Base-by-base conservation (phyloP, 2,329 filamentous ascomycete species). In the Penicillium italicum region DNA sequence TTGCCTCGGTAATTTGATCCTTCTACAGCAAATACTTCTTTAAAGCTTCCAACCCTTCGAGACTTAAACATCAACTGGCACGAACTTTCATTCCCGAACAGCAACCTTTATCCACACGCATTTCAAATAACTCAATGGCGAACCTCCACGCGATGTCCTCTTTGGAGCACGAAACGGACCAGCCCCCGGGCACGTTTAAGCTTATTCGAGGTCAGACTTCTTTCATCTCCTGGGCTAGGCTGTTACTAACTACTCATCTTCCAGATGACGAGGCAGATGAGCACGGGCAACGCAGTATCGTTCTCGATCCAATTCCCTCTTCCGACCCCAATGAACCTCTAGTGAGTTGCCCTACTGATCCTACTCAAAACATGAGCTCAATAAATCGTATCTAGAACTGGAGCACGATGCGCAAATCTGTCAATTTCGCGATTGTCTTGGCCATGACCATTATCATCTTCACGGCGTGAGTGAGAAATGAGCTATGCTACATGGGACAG, bases 361-460 rank as follows among this genome's bases (percentile, higher is more conserved):
- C 2, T n/a, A 11, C 20, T 22, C 8, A 36, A 12, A 22, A 16
- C 24, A 30, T 3, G 0, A 7, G 3, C 8, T 34, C n/a, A n/a
- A 4, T 3, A n/a, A 34, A 34, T n/a, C 1, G 4, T n/a, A 16
- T 16, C n/a, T 2, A 75, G 69, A 80, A 80, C 61, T 80, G 78
- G 78, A 69, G 71, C 16, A 71, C 62, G 43, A 53, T 59, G 43
- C 71, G 76, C 20, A 80, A 80, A 52, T 54, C 63, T 5, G 42
- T 74, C 50, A 79, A 80, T 52, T 79, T 74, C 56, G 63, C 61
- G 14, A 69, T 80, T 5, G 71, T 74, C 0, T 67, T 68, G 20
- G 75, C 75, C 48, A 79, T 79, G 53, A 74, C 74, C 2, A 65
- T 76, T 36, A 68, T 78, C 59, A 69, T 78, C 10, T 78, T 74